Evolutionary conservation across 2,329 filamentous ascomycete species (phyloP).

Genomic region (Clarireedia monteithiana): DNA sequence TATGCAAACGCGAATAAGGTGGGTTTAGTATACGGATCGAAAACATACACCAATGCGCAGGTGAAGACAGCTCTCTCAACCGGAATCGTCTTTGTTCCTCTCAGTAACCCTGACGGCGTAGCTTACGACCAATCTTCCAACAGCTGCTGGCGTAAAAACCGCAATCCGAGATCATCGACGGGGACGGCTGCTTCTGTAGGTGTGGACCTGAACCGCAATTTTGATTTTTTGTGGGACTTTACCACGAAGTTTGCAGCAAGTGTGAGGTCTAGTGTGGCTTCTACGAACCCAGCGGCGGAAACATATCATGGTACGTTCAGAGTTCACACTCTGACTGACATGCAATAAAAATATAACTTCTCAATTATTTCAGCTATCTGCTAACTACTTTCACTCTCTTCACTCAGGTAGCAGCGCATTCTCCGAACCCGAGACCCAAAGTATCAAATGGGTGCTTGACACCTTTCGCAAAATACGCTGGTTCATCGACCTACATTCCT

Average conservation of each 20-base stretch:
- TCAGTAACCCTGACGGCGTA: constrained; percentile 48
- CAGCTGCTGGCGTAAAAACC: constrained; percentile 49
- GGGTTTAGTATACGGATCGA: constrained; percentile 44
- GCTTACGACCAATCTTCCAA: constrained; percentile 40
- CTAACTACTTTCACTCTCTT: constrained; percentile 1
- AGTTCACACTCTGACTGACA: neutral
- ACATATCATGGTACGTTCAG: constrained; percentile 31
- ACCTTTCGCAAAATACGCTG: constrained; percentile 43
- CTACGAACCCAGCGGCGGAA: constrained; percentile 23
- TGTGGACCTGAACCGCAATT: constrained; percentile 49
- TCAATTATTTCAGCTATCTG: too few species aligned
- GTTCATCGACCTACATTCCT: constrained; percentile 53
- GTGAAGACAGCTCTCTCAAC: constrained; percentile 43
- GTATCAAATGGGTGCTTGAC: constrained; percentile 44
- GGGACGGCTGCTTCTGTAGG: constrained; percentile 32
- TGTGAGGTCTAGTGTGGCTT: constrained; percentile 34
- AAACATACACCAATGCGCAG: constrained; percentile 43
- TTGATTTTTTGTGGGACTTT: constrained; percentile 51
- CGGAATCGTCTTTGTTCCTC: constrained; percentile 45
- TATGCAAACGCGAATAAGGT: constrained; percentile 41
- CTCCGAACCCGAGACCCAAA: constrained; percentile 50
- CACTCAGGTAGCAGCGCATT: constrained; percentile 37
- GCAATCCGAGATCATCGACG: constrained; percentile 35
- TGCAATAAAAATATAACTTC: too few species aligned
- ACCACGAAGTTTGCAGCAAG: constrained; percentile 33